Conservation (phyloP, 208 protist genomes). For the Crithidia brevicula region DNA sequence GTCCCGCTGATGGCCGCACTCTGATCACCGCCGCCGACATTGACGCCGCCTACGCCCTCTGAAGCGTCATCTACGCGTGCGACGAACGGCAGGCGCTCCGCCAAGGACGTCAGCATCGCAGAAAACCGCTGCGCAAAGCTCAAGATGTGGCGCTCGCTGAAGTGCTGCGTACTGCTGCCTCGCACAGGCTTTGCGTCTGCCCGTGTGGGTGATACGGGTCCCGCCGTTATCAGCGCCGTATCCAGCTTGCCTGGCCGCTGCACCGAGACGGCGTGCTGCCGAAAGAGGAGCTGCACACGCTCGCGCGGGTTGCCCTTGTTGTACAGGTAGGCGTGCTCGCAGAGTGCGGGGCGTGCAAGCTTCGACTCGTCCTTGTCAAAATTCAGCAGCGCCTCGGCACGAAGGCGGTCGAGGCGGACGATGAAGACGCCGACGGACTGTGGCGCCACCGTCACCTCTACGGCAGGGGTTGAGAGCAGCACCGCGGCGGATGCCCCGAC, state of each 20-base stretch:
- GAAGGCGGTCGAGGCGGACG: conserved; percentile 69
- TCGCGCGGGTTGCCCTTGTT: conserved; percentile 78
- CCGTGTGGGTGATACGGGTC: conserved; percentile 13
- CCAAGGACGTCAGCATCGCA: conserved; percentile 47
- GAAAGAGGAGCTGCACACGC: conserved; percentile 49
- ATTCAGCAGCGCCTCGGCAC: conserved; percentile 65
- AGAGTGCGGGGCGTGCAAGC: conserved; percentile 41
- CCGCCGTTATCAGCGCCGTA: background rate
- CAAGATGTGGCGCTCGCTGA: conserved; percentile 73
- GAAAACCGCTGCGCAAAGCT: conserved; percentile 72
- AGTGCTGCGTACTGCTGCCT: conserved; percentile 48
- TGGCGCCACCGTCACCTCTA: conserved; percentile 40
- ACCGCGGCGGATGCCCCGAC: background rate
- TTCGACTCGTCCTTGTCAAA: conserved; percentile 61
- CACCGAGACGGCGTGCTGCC: conserved; percentile 30
- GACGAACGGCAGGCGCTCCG: conserved; percentile 40
- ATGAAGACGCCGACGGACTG: conserved; percentile 48
- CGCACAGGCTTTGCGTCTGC: conserved; percentile 50
- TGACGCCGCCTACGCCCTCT: background rate
- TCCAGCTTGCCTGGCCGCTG: conserved; percentile 2
- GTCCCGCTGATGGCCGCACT: background rate
- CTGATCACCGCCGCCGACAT: background rate
- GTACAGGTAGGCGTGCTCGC: conserved; percentile 74
- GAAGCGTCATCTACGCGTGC: conserved; percentile 2
- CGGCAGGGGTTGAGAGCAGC: conserved; percentile 1